phyloP scores from a whole-genome alignment of 2,329 filamentous ascomycete genomes.

The Botrytis squamosa region DNA sequence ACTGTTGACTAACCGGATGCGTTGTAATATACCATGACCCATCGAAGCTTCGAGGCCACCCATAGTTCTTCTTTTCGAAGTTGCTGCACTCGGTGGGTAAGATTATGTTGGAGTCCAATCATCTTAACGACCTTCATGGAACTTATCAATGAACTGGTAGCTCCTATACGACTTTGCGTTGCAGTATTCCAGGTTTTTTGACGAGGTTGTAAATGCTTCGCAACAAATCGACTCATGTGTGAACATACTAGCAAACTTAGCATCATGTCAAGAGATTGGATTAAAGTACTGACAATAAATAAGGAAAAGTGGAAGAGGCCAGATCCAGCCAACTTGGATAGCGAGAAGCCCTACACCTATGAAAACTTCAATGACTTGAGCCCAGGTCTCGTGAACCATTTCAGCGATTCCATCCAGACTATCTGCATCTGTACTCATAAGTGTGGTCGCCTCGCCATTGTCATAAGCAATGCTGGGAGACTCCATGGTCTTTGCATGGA shows the following conservation, averaged over 20 bases:
- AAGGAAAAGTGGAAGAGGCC: slow-evolving; percentile 43
- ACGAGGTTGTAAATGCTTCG: slow-evolving; percentile 39
- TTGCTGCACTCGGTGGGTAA: slow-evolving; percentile 15
- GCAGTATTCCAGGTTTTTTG: slow-evolving; percentile 45
- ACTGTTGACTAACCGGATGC: slow-evolving; percentile 40
- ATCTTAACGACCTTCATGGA: slow-evolving; percentile 46
- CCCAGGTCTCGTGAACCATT: slow-evolving; percentile 47
- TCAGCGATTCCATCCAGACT: slow-evolving; percentile 38
- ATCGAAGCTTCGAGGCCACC: slow-evolving; percentile 40
- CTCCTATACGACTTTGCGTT: slow-evolving; percentile 44
- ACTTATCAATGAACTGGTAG: slow-evolving; percentile 40
- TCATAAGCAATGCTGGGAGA: slow-evolving; percentile 33
- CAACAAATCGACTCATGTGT: slow-evolving; percentile 44
- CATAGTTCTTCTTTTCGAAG: slow-evolving; percentile 36
- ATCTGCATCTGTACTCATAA: slow-evolving; percentile 46
- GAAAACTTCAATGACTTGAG: slow-evolving; percentile 43
- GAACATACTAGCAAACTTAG: slow-evolving; percentile 42
- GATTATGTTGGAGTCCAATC: slow-evolving; percentile 31
- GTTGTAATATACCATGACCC: slow-evolving; percentile 45
- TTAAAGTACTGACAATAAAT: slow-evolving; percentile 42
- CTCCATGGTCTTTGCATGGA: slow-evolving; percentile 40
- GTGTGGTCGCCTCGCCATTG: slow-evolving; percentile 41
- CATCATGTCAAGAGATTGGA: background rate
- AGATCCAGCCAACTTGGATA: slow-evolving; percentile 45
- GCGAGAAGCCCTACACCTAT: slow-evolving; percentile 44